Base-by-base conservation (phyloP, 164 flowering plant genomes). In the Umbilicus rupestris region DNA sequence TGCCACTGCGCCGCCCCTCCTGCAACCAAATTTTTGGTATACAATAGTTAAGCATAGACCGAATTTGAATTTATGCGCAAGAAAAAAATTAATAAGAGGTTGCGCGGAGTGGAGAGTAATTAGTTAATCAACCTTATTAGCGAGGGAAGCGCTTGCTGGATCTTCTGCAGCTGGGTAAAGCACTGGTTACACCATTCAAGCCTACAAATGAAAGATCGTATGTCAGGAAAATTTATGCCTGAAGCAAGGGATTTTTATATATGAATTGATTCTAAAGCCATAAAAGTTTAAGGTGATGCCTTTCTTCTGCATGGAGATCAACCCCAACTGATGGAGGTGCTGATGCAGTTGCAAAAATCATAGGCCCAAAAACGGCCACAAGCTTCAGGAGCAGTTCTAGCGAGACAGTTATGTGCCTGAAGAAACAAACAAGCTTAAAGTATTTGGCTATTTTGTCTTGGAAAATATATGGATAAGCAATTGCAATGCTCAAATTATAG, bases 241-340 rank as follows among this genome's bases (percentile, higher is more conserved):
- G 24, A 47, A 47, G 52, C 52, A 47, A 47, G 22, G 5, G 24
- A 22, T 24, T 6, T 26, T 55, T 20, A 12, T 9, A 28, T 26
- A 55, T 28, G 33, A 28, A 20, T 5, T n/a, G 60, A 55, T 7
- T 22, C 22, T 8, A 52, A 55, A 12, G 12, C 29, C 49, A 7
- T 17, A 28, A 26, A 37, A 59, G 10, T 63, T n/a, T 41, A 17
- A 17, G 5, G 39, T 12, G 1, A 30, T 2, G 22, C 98, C 98
- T 87, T 72, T 82, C 79, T 73, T 93, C 98, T 44, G 87, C 88
- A 70, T 93, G 96, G 72, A 93, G 90, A 80, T 93, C 85, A 44
- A 93, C 92, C 39, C 97, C 94, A 66, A 90, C 80, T 66, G 77
- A 66, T 28, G 80, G 90, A 71, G 83, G 83, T 33, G 87, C 90